A percentile compares a stretch with the other conserved stretches of the same genome.
These are phyloP conservation scores for Albizia julibrissin DNA, from an alignment of 306 rosid genomes.

Conservation along the genomic window DNA sequence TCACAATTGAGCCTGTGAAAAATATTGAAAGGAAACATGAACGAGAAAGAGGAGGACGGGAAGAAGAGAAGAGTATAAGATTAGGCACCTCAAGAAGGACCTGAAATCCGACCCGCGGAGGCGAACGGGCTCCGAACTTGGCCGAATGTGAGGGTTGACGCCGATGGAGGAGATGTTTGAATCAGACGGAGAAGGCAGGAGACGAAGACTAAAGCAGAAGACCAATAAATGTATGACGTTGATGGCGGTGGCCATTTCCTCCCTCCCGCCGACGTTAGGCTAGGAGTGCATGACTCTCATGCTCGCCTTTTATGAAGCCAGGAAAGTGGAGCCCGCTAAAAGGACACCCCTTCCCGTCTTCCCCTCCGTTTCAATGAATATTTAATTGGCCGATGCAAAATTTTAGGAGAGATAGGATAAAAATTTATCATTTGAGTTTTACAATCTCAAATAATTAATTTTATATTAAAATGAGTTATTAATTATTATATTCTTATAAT, in stretches of 20 bases:
- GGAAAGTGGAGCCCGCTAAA: not conserved
- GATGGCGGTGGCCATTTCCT: not conserved
- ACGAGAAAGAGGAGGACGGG: not conserved
- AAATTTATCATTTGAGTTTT: too few species aligned
- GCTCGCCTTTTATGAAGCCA: not conserved
- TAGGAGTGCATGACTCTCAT: not conserved
- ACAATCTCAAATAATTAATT: too few species aligned
- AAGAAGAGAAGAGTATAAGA: not conserved
- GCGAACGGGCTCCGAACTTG: not conserved
- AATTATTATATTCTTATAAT: too few species aligned
- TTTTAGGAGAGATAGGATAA: too few species aligned
- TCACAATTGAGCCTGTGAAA: not conserved
- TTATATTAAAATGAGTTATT: too few species aligned
- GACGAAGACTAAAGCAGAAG: not conserved
- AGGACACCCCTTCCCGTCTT: too few species aligned
- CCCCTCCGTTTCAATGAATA: not conserved
- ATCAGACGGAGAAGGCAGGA: not conserved
- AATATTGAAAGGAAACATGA: not conserved
- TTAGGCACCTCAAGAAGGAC: not conserved
- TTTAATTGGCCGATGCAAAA: too few species aligned
- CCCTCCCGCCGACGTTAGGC: not conserved
- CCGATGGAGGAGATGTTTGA: not conserved
- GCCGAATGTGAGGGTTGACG: not conserved
- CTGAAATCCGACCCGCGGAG: not conserved
- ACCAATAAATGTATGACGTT: not conserved